Percentiles rank a stretch among this genome's conserved stretches.
phyloP scores from a whole-genome alignment of 2,329 filamentous ascomycete species.

The Penicillium sp. region DNA sequence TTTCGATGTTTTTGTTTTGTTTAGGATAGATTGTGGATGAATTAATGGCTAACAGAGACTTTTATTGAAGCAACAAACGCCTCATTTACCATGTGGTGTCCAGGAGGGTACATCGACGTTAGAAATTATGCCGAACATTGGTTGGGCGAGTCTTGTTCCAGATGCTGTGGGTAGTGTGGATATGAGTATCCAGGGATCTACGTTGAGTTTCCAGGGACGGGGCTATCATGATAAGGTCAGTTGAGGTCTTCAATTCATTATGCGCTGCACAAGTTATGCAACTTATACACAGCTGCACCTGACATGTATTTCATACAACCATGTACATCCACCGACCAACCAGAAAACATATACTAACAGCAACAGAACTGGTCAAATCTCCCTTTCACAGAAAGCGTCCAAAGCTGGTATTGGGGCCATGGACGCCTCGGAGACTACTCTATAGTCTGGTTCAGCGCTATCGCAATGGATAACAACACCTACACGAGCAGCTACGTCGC shows the following conservation, averaged over 20 bases:
- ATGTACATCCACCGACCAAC: no score
- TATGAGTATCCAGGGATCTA: constrained; percentile 30
- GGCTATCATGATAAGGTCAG: constrained; percentile 50
- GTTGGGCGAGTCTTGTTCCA: constrained; percentile 42
- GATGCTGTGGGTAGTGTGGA: constrained; percentile 35
- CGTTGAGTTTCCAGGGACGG: constrained; percentile 36
- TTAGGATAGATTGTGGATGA: background rate
- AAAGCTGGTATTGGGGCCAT: constrained; percentile 51
- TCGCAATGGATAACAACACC: constrained; percentile 27
- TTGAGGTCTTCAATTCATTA: background rate
- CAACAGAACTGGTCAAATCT: constrained; percentile 45
- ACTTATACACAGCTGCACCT: no score
- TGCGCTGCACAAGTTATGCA: no score
- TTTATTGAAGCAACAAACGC: background rate
- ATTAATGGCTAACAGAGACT: background rate
- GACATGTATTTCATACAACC: no score
- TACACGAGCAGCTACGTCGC: constrained; percentile 34
- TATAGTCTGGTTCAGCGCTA: constrained; percentile 47
- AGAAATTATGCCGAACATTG: constrained; percentile 32
- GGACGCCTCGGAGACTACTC: constrained; percentile 44
- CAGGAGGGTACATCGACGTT: constrained; percentile 4
- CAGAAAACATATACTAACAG: background rate
- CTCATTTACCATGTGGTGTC: constrained; percentile 20
- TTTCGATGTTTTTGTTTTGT: background rate
- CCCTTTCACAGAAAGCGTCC: constrained; percentile 34